Evolutionary conservation across 2,329 filamentous ascomycete species (phyloP).

Genomic region (Celoporthe dispersa): DNA sequence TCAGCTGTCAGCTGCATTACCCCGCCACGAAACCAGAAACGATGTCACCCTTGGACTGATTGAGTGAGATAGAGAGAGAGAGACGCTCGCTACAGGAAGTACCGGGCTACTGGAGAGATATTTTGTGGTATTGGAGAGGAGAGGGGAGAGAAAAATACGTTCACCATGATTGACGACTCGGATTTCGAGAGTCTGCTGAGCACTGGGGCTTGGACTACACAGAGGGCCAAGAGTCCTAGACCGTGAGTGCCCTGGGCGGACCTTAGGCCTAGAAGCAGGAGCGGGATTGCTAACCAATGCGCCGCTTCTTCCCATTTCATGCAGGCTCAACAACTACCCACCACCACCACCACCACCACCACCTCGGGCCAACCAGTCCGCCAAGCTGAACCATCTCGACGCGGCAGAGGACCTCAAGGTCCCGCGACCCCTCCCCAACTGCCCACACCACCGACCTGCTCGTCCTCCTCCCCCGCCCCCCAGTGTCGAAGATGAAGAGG

Average conservation of each 20-base stretch:
- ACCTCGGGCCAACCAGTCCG: constrained; percentile 27
- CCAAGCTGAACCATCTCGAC: constrained; percentile 16
- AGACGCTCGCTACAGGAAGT: background rate
- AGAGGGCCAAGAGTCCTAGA: constrained; percentile 45
- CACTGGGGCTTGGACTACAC: constrained; percentile 56
- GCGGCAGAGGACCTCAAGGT: constrained; percentile 1
- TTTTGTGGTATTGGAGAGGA: background rate
- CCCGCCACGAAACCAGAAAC: constrained; percentile 1
- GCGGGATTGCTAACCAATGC: constrained; percentile 11
- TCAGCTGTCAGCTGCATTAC: constrained; percentile 6
- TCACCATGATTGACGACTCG: constrained; percentile 48
- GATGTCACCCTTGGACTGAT: constrained; percentile 5
- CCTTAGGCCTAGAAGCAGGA: background rate
- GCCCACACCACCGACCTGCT: constrained; percentile 45
- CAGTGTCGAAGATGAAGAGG: constrained; percentile 70
- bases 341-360: constrained; percentile 12
- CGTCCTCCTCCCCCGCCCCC: constrained; percentile 68
- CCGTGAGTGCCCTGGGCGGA: constrained; percentile 36
- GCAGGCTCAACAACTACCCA: constrained; percentile 11
- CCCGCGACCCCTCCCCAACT: background rate
- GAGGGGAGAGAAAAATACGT: background rate
- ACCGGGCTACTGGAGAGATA: background rate
- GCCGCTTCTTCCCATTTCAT: background rate
- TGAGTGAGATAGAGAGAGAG: background rate
- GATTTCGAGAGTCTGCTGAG: constrained; percentile 53